A percentile compares a stretch with the other conserved stretches of the same genome.
These are phyloP conservation scores for Talaromyces sp. DNA, from an alignment of 2,329 filamentous ascomycete species.

Conservation along the genomic window DNA sequence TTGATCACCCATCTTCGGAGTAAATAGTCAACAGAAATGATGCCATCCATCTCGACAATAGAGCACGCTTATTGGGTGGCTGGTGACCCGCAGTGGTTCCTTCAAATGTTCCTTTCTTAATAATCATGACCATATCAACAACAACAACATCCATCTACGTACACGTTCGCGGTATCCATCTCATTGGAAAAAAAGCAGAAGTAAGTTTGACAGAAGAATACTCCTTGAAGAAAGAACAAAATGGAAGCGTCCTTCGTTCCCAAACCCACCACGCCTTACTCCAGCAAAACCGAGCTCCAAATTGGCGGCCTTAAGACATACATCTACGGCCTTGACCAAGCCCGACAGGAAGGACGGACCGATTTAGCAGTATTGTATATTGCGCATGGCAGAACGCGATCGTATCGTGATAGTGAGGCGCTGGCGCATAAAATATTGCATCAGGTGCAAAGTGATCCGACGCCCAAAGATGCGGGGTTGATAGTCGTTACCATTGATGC, in stretches of 20 bases:
- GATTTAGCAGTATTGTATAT: slow-evolving; percentile 14
- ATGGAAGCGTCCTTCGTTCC: slow-evolving; percentile 1
- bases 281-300: slow-evolving; percentile 13
- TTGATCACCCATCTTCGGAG: neutral
- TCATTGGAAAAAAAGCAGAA: neutral
- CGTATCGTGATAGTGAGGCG: slow-evolving; percentile 3
- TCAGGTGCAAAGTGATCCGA: neutral
- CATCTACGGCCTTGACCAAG: slow-evolving; percentile 10
- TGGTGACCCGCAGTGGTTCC: neutral
- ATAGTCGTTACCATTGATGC: slow-evolving; percentile 15
- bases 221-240: neutral
- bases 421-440: slow-evolving; percentile 9
- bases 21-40: neutral
- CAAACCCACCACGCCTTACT: neutral
- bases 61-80: neutral
- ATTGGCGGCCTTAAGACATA: slow-evolving; percentile 15
- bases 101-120: neutral
- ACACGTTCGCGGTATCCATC: neutral
- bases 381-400: slow-evolving; percentile 6
- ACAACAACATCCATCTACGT: neutral
- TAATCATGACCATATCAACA: neutral
- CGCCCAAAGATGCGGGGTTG: slow-evolving; percentile 7
- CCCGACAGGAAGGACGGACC: neutral
- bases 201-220: neutral
- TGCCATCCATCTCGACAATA: neutral